A percentile compares a stretch with the other conserved stretches of the same genome.
Conservation (phyloP, 1,284 basidiomycete genomes). For the Mycosarcoma mackinlayi region DNA sequence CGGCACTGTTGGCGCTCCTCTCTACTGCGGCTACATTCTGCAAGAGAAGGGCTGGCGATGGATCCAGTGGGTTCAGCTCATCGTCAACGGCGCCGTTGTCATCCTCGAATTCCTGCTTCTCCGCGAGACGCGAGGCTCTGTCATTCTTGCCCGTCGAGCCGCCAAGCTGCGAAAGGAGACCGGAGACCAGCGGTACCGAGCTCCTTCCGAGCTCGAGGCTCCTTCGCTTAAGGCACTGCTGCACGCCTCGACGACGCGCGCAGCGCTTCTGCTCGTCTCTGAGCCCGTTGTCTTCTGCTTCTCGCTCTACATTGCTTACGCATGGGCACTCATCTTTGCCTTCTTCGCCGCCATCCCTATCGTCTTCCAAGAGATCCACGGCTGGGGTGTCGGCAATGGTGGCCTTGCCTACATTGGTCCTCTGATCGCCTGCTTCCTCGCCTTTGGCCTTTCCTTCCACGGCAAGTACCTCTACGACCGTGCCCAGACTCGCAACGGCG, state of each 20-base stretch:
- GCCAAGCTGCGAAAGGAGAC: conserved; percentile 66
- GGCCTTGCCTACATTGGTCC: conserved; percentile 67
- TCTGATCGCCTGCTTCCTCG: conserved; percentile 63
- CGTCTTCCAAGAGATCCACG: conserved; percentile 66
- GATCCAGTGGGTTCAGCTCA: conserved; percentile 66
- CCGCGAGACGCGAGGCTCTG: conserved; percentile 67
- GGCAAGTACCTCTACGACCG: conserved; percentile 55
- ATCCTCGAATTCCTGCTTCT: conserved; percentile 65
- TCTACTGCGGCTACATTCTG: conserved; percentile 65
- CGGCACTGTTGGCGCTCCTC: conserved; percentile 59
- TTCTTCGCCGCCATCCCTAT: conserved; percentile 67
- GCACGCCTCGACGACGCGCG: conserved; percentile 61
- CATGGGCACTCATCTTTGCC: conserved; percentile 64
- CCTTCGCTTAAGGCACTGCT: conserved; percentile 64
- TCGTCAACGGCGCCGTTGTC: conserved; percentile 62
- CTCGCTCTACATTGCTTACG: conserved; percentile 64
- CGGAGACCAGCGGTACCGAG: conserved; percentile 64
- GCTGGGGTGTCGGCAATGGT: conserved; percentile 65
- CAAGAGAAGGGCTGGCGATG: conserved; percentile 66
- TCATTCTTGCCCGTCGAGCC: conserved; percentile 62
- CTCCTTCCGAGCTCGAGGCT: conserved; percentile 67
- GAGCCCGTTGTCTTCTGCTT: conserved; percentile 68
- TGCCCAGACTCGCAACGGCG: conserved; percentile 45
- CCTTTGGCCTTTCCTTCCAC: conserved; percentile 59
- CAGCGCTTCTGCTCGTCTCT: conserved; percentile 61